These are phyloP conservation scores for Dendrostoma leiphaemia DNA, from an alignment of 2,329 filamentous ascomycete genomes.

Conservation along the genomic window DNA sequence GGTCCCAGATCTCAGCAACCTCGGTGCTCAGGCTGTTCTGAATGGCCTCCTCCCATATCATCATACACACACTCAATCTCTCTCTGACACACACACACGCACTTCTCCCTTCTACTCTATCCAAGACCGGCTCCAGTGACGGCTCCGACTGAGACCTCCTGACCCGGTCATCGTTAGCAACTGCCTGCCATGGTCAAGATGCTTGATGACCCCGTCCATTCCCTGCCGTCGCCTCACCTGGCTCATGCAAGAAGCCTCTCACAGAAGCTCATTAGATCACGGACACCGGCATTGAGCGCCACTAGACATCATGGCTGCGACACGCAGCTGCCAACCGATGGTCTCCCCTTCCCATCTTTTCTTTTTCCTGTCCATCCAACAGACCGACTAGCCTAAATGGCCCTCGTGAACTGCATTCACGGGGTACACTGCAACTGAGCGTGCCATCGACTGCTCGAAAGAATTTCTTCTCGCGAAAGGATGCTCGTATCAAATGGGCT, in stretches of 20 bases:
- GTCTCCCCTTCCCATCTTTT: not conserved
- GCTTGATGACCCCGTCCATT: not conserved
- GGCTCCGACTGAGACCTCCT: not conserved
- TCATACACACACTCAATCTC: not conserved
- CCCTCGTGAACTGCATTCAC: no score
- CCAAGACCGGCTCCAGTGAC: not conserved
- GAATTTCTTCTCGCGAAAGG: not conserved
- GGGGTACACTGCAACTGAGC: not conserved
- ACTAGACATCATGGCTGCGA: constrained; percentile 9
- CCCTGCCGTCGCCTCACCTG: constrained; percentile 13
- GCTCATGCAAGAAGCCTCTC: constrained; percentile 16
- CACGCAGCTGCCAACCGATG: constrained; percentile 13
- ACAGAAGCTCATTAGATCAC: constrained; percentile 19
- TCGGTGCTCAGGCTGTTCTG: no score
- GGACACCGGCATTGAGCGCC: constrained; percentile 14
- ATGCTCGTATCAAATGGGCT: not conserved
- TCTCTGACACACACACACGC: not conserved
- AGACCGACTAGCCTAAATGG: not conserved
- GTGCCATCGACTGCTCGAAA: constrained; percentile 1
- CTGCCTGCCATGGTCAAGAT: not conserved
- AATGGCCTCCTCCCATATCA: no score
- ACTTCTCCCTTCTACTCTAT: not conserved
- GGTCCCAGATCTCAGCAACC: no score
- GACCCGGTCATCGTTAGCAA: not conserved
- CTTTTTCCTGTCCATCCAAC: not conserved